Evolutionary conservation across 2,329 filamentous ascomycete genomes (phyloP).

Genomic region (Hypoxylon rubiginosum): DNA sequence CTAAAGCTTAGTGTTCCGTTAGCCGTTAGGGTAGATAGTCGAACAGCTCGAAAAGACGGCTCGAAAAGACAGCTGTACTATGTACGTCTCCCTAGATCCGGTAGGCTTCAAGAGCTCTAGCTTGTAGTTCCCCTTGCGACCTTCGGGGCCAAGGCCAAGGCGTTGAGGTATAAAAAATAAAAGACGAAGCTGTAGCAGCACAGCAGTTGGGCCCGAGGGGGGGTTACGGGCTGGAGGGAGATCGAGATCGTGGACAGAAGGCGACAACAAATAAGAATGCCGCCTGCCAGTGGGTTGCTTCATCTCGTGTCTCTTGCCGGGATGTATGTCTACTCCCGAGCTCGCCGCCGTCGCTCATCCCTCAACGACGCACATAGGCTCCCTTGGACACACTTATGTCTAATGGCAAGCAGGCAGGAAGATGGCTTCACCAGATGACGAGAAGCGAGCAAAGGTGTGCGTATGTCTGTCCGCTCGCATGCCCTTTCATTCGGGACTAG

Average conservation of each 20-base stretch:
- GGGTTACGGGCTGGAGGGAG: conserved; percentile 34
- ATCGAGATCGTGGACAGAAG: conserved; percentile 42
- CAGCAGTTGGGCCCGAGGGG: conserved; percentile 7
- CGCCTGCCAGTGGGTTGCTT: conserved; percentile 39
- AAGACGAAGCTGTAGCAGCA: conserved; percentile 23
- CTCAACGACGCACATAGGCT: conserved; percentile 15
- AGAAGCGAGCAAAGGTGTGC: conserved; percentile 3
- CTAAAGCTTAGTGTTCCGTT: conserved; percentile 30
- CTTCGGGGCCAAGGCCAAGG: background rate
- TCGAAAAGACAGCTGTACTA: conserved; percentile 27
- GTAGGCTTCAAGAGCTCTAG: background rate
- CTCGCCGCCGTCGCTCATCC: conserved; percentile 25
- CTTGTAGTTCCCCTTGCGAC: background rate
- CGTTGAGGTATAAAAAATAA: conserved; percentile 14
- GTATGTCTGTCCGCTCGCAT: conserved; percentile 21
- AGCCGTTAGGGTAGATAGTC: conserved; percentile 7
- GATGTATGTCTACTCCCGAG: conserved; percentile 37
- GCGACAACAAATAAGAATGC: conserved; percentile 36
- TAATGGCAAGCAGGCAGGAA: conserved; percentile 9
- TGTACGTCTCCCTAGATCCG: conserved; percentile 6
- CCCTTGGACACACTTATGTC: conserved; percentile 27
- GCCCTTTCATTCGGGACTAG: conserved; percentile 15
- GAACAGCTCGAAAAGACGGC: conserved; percentile 24
- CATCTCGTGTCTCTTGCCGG: conserved; percentile 41
- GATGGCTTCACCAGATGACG: conserved; percentile 22